Conservation (phyloP, 2,329 filamentous ascomycete species). For the Simplicillium aogashimaense region DNA sequence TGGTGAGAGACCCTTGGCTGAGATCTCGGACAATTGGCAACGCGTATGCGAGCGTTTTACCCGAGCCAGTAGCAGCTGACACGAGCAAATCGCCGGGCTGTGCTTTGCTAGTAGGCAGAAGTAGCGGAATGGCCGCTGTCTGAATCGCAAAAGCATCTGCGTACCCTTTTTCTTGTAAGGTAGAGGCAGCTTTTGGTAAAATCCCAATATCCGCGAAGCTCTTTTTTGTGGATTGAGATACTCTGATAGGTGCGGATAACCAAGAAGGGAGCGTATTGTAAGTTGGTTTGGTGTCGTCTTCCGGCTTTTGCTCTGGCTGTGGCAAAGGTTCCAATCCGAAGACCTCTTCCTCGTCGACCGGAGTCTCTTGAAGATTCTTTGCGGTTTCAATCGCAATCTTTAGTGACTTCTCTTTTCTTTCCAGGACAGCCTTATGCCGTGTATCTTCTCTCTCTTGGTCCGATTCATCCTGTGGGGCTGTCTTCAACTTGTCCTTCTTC, state of each 20-base stretch:
- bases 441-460: constrained; percentile 18
- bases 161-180: constrained; percentile 50
- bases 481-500: constrained; percentile 22
- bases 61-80: constrained; percentile 88
- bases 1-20: constrained; percentile 51
- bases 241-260: constrained; percentile 66
- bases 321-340: constrained; percentile 75
- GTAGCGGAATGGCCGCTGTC: constrained; percentile 57
- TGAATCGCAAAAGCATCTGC: constrained; percentile 33
- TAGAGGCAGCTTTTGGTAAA: constrained; percentile 44
- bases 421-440: constrained; percentile 40
- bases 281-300: constrained; percentile 48
- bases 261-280: constrained; percentile 74
- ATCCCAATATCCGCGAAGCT: constrained; percentile 59
- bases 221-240: constrained; percentile 47
- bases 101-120: constrained; percentile 55
- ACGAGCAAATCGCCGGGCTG: constrained; percentile 74
- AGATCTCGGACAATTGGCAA: constrained; percentile 76
- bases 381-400: constrained; percentile 33
- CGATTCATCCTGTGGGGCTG: constrained; percentile 11
- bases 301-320: constrained; percentile 57
- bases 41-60: constrained; percentile 88
- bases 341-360: constrained; percentile 30
- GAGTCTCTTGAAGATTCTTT: constrained; percentile 19
- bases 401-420: constrained; percentile 46